phyloP scores from a whole-genome alignment of 2,329 filamentous ascomycete genomes.

The Sporothrix curviconia region DNA sequence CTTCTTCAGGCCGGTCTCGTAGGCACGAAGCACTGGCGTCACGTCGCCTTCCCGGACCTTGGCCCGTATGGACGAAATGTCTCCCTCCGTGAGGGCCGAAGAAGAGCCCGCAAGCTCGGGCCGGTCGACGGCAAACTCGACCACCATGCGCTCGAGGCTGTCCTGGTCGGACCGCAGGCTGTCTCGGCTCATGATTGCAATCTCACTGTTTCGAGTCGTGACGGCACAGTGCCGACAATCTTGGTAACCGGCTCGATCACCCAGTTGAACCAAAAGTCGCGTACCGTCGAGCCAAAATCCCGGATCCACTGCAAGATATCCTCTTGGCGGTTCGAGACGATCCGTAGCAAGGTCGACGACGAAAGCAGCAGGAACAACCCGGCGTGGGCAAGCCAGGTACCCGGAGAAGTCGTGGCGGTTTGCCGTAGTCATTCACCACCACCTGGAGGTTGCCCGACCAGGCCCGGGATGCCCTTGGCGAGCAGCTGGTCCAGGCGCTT shows the following conservation, averaged over 20 bases:
- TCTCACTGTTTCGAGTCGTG: conserved; percentile 89
- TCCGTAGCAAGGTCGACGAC: conserved; percentile 75
- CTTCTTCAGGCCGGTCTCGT: conserved; percentile 77
- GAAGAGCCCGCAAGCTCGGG: conserved; percentile 52
- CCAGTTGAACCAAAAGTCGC: conserved; percentile 97
- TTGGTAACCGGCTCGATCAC: conserved; percentile 78
- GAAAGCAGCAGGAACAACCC: conserved; percentile 70
- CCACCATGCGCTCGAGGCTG: conserved; percentile 93
- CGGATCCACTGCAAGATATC: conserved; percentile 75
- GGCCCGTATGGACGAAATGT: conserved; percentile 66
- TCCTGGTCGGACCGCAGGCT: conserved; percentile 85
- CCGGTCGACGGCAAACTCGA: conserved; percentile 87
- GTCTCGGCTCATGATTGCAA: conserved; percentile 92
- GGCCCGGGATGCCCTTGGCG: conserved; percentile 58
- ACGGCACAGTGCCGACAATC: conserved; percentile 82
- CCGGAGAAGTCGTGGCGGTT: conserved; percentile 67
- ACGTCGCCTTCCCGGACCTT: conserved; percentile 89
- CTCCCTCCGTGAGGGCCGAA: conserved; percentile 53
- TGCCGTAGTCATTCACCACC: conserved; percentile 60
- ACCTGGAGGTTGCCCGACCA: conserved; percentile 51
- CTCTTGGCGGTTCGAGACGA: conserved; percentile 66
- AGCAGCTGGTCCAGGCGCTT: conserved; percentile 64
- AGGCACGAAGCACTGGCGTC: conserved; percentile 83
- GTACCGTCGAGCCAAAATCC: conserved; percentile 68
- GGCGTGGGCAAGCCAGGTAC: conserved; percentile 79